A percentile compares a stretch with the other conserved stretches of the same genome.
These are phyloP conservation scores for Puccinia polysora DNA, from an alignment of 1,284 basidiomycete species.

Conservation along the genomic window DNA sequence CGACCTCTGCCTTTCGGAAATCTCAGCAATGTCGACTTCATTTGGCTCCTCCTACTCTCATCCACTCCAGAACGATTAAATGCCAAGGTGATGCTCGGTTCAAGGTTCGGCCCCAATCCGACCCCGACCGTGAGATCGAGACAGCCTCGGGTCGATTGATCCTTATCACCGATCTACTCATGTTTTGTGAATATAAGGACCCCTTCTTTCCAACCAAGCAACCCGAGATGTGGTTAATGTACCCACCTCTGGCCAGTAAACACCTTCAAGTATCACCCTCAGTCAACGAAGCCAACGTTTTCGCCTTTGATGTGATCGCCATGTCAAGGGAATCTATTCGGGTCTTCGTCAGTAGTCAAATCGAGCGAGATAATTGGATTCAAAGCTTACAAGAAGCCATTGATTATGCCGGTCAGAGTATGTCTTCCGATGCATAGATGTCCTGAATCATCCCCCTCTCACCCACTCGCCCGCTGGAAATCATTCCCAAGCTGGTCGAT, in stretches of 20 bases:
- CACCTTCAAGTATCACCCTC: slow-evolving; percentile 59
- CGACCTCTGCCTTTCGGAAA: slow-evolving; percentile 1
- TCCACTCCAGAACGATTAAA: slow-evolving; percentile 18
- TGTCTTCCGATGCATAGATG: not conserved
- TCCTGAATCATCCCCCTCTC: no score
- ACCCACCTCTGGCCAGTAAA: slow-evolving; percentile 92
- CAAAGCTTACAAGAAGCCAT: slow-evolving; percentile 26
- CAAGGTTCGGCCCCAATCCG: slow-evolving; percentile 16
- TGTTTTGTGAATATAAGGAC: slow-evolving; percentile 53
- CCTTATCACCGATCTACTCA: slow-evolving; percentile 55
- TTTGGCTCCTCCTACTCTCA: slow-evolving; percentile 34
- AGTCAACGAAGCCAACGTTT: slow-evolving; percentile 52
- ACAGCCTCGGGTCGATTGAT: slow-evolving; percentile 50
- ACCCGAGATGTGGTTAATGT: slow-evolving; percentile 84
- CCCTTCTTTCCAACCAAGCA: not conserved
- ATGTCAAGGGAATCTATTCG: slow-evolving; percentile 81
- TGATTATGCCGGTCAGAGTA: slow-evolving; percentile 16
- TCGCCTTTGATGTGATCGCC: slow-evolving; percentile 68
- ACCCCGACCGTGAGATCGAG: slow-evolving; percentile 47
- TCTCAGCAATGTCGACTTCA: slow-evolving; percentile 6
- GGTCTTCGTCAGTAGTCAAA: slow-evolving; percentile 57
- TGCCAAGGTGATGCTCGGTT: slow-evolving; percentile 10
- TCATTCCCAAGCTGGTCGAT: no score
- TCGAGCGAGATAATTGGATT: slow-evolving; percentile 27
- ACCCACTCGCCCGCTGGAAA: no score